Percentiles rank a stretch among this genome's conserved stretches.
Evolutionary conservation across 2,329 filamentous ascomycete species (phyloP).

Genomic region (Aspergillus piperis): DNA sequence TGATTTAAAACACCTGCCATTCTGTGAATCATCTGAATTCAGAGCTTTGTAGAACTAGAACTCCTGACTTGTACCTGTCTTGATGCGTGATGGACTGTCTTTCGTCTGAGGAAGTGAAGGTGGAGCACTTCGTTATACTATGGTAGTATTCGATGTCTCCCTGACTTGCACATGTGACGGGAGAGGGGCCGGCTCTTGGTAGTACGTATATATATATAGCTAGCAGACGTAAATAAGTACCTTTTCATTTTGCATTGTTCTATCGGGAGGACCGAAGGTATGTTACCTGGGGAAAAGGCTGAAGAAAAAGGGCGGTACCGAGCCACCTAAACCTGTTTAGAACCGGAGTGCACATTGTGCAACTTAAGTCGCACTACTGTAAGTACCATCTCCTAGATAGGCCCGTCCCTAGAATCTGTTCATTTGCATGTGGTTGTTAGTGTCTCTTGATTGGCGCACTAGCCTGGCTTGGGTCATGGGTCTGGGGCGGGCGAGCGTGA

Average conservation of each 20-base stretch:
- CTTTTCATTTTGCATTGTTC: no score
- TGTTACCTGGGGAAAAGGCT: neutral
- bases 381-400: neutral
- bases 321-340: no score
- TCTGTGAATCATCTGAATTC: neutral
- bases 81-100: no score
- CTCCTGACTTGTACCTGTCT: neutral
- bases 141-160: no score
- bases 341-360: no score
- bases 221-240: no score
- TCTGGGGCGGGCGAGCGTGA: constrained; percentile 21
- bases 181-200: no score
- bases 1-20: neutral
- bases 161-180: no score
- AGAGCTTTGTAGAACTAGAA: neutral
- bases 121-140: no score
- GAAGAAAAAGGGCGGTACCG: neutral
- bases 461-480: constrained; percentile 18
- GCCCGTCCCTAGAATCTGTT: neutral
- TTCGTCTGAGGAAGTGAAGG: no score
- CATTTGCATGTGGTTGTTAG: neutral
- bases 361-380: no score
- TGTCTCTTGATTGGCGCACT: constrained; percentile 19
- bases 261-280: neutral
- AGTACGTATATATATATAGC: no score